Evolutionary conservation across 2,329 filamentous ascomycete genomes (phyloP).

Genomic region (Colletotrichum truncatum): DNA sequence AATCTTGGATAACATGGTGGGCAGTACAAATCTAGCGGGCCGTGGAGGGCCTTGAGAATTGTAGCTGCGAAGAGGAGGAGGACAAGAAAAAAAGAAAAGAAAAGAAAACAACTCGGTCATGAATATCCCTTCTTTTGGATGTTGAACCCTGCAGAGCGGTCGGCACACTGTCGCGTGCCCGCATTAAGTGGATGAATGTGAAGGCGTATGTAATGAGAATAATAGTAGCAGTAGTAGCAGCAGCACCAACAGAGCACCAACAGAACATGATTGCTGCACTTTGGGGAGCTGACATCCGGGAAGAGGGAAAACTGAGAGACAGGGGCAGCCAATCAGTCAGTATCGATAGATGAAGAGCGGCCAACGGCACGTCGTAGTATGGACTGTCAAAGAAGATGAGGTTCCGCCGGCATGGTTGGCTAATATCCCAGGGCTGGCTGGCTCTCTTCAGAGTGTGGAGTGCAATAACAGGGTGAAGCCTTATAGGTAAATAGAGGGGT

Average conservation of each 20-base stretch:
- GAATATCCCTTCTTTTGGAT: conserved; percentile 12
- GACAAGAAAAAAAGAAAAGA: not conserved
- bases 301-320: no score
- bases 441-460: conserved; percentile 17
- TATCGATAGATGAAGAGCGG: no score
- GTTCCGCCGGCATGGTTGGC: conserved; percentile 6
- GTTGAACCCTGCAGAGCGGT: conserved; percentile 9
- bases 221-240: not conserved
- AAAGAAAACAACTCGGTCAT: not conserved
- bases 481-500: not conserved
- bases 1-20: not conserved
- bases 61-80: no score
- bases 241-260: not conserved
- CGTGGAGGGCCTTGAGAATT: not conserved
- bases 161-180: conserved; percentile 19
- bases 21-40: not conserved
- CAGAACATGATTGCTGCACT: not conserved
- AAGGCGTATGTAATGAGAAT: conserved; percentile 1
- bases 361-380: not conserved
- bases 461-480: conserved; percentile 10
- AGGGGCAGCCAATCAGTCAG: no score
- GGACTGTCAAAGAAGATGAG: not conserved
- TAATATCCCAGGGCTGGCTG: conserved; percentile 11
- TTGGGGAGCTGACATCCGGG: no score
- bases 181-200: conserved; percentile 9